Conservation (phyloP, 768 basidiomycete species). For the Lyophyllum semitale region DNA sequence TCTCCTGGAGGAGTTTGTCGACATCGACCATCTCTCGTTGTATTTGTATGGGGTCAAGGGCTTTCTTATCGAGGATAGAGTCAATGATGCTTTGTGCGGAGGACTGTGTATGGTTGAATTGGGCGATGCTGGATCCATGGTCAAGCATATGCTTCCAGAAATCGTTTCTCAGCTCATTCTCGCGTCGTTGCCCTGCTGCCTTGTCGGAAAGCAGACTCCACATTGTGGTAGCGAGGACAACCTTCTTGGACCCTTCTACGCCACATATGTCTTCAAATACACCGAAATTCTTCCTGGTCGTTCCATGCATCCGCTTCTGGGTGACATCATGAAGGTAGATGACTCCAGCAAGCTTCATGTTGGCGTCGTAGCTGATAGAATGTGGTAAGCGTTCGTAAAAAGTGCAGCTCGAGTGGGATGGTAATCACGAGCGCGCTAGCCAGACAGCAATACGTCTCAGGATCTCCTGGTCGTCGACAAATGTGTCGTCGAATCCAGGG, state of each 20-base stretch:
- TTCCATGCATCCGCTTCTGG: constrained; percentile 10
- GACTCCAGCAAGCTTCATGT: constrained; percentile 19
- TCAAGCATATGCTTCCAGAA: constrained; percentile 14
- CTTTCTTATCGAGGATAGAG: constrained; percentile 7
- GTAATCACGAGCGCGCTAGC: constrained; percentile 23
- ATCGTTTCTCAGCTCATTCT: constrained; percentile 5
- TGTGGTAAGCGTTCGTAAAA: not conserved
- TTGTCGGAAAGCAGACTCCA: constrained; percentile 7
- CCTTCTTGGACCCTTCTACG: constrained; percentile 10
- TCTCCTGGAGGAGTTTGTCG: constrained; percentile 21
- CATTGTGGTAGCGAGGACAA: constrained; percentile 18
- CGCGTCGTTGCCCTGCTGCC: constrained; percentile 7
- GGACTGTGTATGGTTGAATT: not conserved
- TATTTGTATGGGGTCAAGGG: constrained; percentile 15
- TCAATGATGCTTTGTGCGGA: constrained; percentile 7
- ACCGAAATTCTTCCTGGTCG: constrained; percentile 15
- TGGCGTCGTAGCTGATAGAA: constrained; percentile 12
- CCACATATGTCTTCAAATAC: constrained; percentile 19
- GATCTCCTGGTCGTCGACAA: constrained; percentile 21
- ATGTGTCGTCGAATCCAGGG: constrained; percentile 28
- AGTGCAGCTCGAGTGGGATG: not conserved
- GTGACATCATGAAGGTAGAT: constrained; percentile 19
- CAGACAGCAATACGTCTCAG: constrained; percentile 25
- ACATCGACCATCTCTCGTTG: constrained; percentile 26
- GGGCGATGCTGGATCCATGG: not conserved